A percentile compares a stretch with the other conserved stretches of the same genome.
Evolutionary conservation across 371 early-diverging fungal genomes (phyloP).

Genomic region (Mortierella sp.): DNA sequence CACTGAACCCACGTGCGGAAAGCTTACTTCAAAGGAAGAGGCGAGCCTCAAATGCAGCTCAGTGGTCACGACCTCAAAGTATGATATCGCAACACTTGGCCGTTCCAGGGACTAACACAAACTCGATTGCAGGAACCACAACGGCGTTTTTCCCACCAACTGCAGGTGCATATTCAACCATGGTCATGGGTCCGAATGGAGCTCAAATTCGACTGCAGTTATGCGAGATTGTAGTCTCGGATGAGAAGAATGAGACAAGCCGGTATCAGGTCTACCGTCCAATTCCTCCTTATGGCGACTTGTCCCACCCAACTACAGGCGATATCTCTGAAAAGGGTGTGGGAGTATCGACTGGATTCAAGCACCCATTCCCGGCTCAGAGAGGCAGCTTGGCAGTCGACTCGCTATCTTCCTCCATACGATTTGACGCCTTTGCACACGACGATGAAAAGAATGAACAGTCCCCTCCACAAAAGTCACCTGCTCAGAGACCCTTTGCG

Average conservation of each 20-base stretch:
- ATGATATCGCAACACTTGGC: conserved; percentile 17
- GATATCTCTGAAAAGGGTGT: background rate
- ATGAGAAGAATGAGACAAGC: conserved; percentile 46
- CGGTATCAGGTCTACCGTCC: conserved; percentile 53
- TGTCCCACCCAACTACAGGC: background rate
- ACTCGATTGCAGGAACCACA: conserved; percentile 3
- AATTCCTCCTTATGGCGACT: conserved; percentile 18
- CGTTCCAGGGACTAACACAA: conserved; percentile 17
- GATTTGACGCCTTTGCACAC: conserved; percentile 8
- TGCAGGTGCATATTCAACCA: conserved; percentile 34
- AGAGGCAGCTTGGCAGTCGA: conserved; percentile 13
- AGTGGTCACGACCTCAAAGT: conserved; percentile 38
- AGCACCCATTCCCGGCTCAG: conserved; percentile 18
- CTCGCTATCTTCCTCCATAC: conserved; percentile 35
- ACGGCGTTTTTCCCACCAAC: conserved; percentile 31
- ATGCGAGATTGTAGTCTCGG: conserved; percentile 51
- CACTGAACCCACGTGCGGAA: conserved; percentile 44
- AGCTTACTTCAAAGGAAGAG: conserved; percentile 46
- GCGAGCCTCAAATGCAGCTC: conserved; percentile 44
- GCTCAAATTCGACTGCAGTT: conserved; percentile 36
- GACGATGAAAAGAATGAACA: conserved; percentile 22
- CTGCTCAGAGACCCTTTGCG: background rate
- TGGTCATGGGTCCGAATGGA: conserved; percentile 48
- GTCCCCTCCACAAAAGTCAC: background rate
- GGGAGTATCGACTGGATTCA: conserved; percentile 19